phyloP scores from a whole-genome alignment of 129 eudicot genomes.

The Arctium minus region DNA sequence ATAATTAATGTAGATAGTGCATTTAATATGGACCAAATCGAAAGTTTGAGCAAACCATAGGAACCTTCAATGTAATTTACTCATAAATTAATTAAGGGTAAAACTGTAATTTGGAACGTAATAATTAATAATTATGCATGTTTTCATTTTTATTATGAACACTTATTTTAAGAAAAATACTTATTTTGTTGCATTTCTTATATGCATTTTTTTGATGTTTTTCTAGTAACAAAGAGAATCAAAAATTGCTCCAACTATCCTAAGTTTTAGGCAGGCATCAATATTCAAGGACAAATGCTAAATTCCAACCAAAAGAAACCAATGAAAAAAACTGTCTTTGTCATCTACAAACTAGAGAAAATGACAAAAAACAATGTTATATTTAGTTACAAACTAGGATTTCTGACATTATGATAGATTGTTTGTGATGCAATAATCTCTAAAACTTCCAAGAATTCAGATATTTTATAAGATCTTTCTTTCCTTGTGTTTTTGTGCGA shows the following conservation, averaged over 20 bases:
- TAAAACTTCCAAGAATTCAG: background rate
- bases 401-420: background rate
- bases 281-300: constrained; percentile 1
- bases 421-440: background rate
- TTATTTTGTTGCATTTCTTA: background rate
- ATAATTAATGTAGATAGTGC: too few species aligned
- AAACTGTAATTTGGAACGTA: too few species aligned
- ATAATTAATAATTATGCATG: too few species aligned
- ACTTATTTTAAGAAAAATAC: too few species aligned
- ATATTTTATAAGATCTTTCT: constrained; percentile 1
- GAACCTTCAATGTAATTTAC: too few species aligned
- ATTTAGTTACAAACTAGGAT: constrained; percentile 9
- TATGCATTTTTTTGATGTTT: background rate
- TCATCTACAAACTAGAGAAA: constrained; percentile 1
- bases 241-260: background rate
- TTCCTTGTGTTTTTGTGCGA: background rate
- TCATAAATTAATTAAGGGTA: too few species aligned
- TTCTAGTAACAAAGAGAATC: constrained; percentile 6
- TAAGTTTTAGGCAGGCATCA: background rate
- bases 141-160: too few species aligned
- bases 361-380: background rate
- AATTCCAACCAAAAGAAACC: constrained; percentile 11
- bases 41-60: too few species aligned
- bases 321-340: background rate
- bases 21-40: too few species aligned